Conservation (phyloP, 345 rosid genomes). For the Alliaria petiolata region DNA sequence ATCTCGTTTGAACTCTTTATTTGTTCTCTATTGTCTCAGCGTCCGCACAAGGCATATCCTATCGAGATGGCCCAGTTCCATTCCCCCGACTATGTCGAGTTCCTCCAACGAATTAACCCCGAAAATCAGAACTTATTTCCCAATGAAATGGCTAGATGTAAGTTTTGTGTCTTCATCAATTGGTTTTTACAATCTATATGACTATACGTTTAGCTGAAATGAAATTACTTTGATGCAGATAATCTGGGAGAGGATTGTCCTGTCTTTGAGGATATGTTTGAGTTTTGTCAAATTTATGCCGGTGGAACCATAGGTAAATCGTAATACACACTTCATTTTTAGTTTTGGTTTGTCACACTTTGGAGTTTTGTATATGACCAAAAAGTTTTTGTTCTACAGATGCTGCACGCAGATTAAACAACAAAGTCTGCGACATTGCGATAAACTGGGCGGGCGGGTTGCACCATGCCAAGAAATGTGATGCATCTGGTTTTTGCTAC, state of each 20-base stretch:
- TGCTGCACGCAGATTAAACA: slow-evolving; percentile 91
- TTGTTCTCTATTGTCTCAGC: slow-evolving; percentile 43
- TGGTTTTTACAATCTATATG: neutral
- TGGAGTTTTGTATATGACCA: slow-evolving; percentile 12
- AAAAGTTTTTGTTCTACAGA: slow-evolving; percentile 38
- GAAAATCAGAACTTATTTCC: slow-evolving; percentile 63
- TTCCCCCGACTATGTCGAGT: slow-evolving; percentile 89
- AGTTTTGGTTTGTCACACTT: too few species aligned
- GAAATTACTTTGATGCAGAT: slow-evolving; percentile 41
- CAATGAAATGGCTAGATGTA: slow-evolving; percentile 67
- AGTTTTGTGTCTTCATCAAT: neutral
- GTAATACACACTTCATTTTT: neutral
- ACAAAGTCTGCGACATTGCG: slow-evolving; percentile 91
- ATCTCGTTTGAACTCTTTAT: neutral
- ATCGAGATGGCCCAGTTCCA: slow-evolving; percentile 97
- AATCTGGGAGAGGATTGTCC: slow-evolving; percentile 98
- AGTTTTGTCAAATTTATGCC: slow-evolving; percentile 96
- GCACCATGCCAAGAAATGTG: slow-evolving; percentile 97
- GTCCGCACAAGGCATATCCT: slow-evolving; percentile 98
- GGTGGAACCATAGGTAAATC: slow-evolving; percentile 93
- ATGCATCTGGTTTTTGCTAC: slow-evolving; percentile 98
- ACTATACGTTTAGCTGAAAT: neutral
- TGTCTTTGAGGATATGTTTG: slow-evolving; percentile 89
- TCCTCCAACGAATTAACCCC: slow-evolving; percentile 78
- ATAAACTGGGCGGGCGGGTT: slow-evolving; percentile 99